Conservation (phyloP, 1,284 basidiomycete species). For the Peniophora sp. region DNA sequence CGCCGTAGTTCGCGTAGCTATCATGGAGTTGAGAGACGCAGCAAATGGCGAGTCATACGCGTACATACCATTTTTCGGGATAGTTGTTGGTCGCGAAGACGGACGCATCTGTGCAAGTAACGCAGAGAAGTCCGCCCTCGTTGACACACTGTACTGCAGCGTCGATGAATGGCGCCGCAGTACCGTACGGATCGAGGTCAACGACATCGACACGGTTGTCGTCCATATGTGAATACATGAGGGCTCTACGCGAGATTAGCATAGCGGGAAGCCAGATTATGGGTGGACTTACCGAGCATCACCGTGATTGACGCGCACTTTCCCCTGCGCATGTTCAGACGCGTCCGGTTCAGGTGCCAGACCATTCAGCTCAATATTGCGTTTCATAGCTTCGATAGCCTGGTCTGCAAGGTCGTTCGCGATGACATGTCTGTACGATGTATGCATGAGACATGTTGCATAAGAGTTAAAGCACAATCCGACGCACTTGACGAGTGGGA, state of each 20-base stretch:
- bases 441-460: background rate
- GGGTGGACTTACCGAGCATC: slow-evolving; percentile 74
- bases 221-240: slow-evolving; percentile 88
- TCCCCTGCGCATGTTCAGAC: slow-evolving; percentile 27
- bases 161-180: slow-evolving; percentile 95
- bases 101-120: slow-evolving; percentile 95
- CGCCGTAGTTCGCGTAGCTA: slow-evolving; percentile 94
- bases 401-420: slow-evolving; percentile 89
- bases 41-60: background rate
- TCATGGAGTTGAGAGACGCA: slow-evolving; percentile 1
- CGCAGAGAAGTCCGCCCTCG: slow-evolving; percentile 87
- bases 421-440: slow-evolving; percentile 66
- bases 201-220: slow-evolving; percentile 85
- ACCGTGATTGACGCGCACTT: slow-evolving; percentile 79
- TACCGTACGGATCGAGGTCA: slow-evolving; percentile 97
- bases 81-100: slow-evolving; percentile 93
- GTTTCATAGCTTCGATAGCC: slow-evolving; percentile 81
- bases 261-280: background rate
- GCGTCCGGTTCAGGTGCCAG: slow-evolving; percentile 28
- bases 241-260: slow-evolving; percentile 38
- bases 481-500: slow-evolving; percentile 78
- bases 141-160: slow-evolving; percentile 88
- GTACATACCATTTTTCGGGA: slow-evolving; percentile 91
- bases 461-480: background rate
- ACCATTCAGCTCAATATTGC: slow-evolving; percentile 87